These are phyloP conservation scores for Russula sp. DNA, from an alignment of 768 basidiomycete genomes.

Conservation along the genomic window DNA sequence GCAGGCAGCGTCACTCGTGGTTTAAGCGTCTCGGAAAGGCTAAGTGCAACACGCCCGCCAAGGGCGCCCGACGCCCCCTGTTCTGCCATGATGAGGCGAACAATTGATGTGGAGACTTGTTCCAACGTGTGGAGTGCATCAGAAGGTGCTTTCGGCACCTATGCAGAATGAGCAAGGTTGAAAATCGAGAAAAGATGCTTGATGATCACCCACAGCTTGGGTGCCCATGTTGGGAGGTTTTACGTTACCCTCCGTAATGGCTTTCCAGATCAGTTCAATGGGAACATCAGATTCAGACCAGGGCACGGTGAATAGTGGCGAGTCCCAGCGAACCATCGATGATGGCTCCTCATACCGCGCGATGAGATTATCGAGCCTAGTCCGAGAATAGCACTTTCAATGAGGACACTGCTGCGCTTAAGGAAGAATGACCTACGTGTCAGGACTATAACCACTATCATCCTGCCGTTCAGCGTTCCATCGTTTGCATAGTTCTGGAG, in stretches of 20 bases:
- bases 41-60: conserved; percentile 52
- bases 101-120: conserved; percentile 64
- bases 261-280: conserved; percentile 71
- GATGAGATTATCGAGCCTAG: conserved; percentile 81
- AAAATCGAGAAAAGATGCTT: neutral
- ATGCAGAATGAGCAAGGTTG: conserved; percentile 12
- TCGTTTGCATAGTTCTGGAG: conserved; percentile 68
- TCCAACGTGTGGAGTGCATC: conserved; percentile 89
- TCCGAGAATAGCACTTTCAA: conserved; percentile 24
- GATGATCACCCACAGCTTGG: conserved; percentile 51
- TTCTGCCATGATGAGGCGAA: conserved; percentile 66
- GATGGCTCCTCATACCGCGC: conserved; percentile 94
- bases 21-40: conserved; percentile 44
- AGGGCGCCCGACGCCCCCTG: conserved; percentile 52
- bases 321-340: conserved; percentile 98
- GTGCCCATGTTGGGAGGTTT: conserved; percentile 89
- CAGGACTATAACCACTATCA: conserved; percentile 53
- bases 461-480: conserved; percentile 64
- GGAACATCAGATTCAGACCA: conserved; percentile 71
- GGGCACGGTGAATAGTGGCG: conserved; percentile 83
- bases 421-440: conserved; percentile 55
- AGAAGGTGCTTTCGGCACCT: conserved; percentile 81
- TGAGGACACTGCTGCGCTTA: conserved; percentile 5
- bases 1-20: conserved; percentile 60
- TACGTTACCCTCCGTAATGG: conserved; percentile 71